Evolutionary conservation across 805 yeast genomes (phyloP), one percentile per base, ranked within the genome.

Genomic region (Metschnikowia continentalis): DNA sequence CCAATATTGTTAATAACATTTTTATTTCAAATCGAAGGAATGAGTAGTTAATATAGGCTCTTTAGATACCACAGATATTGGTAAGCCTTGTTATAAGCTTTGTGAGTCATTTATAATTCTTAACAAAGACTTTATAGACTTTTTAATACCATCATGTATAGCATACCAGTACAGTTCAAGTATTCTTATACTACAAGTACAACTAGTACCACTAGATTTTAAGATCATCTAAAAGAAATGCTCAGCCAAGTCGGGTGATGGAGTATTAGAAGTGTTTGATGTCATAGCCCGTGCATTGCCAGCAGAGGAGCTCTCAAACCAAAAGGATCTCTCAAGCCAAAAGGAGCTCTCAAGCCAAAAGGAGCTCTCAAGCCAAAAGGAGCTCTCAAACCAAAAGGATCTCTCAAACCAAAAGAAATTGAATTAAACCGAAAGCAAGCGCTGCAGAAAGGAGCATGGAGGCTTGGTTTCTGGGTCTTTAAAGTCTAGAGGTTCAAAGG

Each of bases 381-480:
- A 73, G 51, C 4, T 42, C 42, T 20, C 52, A 41, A 17, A n/a
- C 17, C 17, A 17, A 17, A 2, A 17, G 17, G 17, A 2, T 1
- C 17, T 17, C 17, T 17, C 17, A 17, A 17, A 54, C 51, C 15
- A 54, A 51, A 44, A 49, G 54, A n/a, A 20, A 59, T 58, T n/a
- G 61, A 58, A 35, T 47, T 58, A 35, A 52, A 49, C 48, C 47
- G 55, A 35, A 50, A 48, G 47, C 57, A 48, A 35, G 50, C 50
- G 13, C 52, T 35, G 46, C 56, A 44, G 46, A 58, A 54, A 94
- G 68, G 87, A 81, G 65, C 76, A 78, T 53, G 98, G 99, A 22
- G 99, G 99, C 0, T 67, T 92, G 8, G 96, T 83, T 1, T 84
- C 96, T 0, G 95, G 97, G 36, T 86, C 96, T 0, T 77, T 81